Base-by-base conservation (phyloP, 2,329 filamentous ascomycete species). In the Phialophora chinensis region DNA sequence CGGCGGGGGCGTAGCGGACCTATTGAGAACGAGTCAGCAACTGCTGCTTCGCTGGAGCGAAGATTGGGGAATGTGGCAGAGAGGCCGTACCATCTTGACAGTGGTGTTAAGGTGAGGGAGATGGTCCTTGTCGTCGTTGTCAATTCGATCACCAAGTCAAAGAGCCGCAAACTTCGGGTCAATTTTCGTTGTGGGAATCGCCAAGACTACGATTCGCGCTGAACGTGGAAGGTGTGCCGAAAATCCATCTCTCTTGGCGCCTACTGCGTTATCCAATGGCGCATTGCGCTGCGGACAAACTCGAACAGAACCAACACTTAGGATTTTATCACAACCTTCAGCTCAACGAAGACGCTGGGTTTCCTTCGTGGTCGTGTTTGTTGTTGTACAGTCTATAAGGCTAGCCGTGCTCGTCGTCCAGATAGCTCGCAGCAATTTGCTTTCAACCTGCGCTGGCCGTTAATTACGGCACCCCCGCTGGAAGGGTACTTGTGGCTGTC, bases 1-100 rank as follows among this genome's bases (percentile, higher is more conserved):
- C 65, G 80, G 90, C 91, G 81, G 91, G 91, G 84, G 92, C 92
- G 93, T 97, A 97, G 85, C 93, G 92, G 87, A 96, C 92, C 93
- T 96, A 55, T 42, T 35, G 33, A 50, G 33, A 57, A 17, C 11
- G 29, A 54, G 66, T 69, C 49, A 70, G 69, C 52, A 5, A 62
- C 42, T 44, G 49, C n/a, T n/a, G 31, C 25, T 29, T 44, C 31
- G 56, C 6, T 63, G 12, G 27, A 65, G 31, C 27, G 35, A 11
- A 33, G 14, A 7, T 44, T 12, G 14, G 35, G 42, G 35, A 57
- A 4, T 2, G 35, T 20, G 11, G 25, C 38, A n/a, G 17, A n/a
- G 38, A n/a, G 38, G 17, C 17, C 70, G 44, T 70, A 72, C 70
- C 70, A 72, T 72, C 70, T 71, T 72, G 70, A 59, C 20, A 17